Evolutionary conservation across 306 rosid genomes (phyloP), one percentile per base, ranked within the genome.

Genomic region (Fagus sylvatica): DNA sequence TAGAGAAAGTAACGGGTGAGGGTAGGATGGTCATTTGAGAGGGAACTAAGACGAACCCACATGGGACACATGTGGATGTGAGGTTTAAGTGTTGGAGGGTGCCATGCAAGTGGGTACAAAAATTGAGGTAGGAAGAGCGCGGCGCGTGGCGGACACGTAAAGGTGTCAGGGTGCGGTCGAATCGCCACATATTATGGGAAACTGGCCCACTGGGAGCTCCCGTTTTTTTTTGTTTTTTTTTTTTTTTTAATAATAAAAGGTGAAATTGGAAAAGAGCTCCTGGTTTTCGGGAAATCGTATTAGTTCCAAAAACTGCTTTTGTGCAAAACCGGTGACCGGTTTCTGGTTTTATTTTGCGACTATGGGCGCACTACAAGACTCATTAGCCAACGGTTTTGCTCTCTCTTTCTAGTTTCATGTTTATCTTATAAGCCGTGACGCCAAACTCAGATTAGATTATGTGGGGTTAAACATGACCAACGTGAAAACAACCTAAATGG

Each of bases 91-190:
- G 64, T 12, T n/a, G 51, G 39, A 16, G 22, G 40, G 49, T 3
- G 73, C 10, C 97, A 94, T 94, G 98, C 98, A 92, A 68, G 77
- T 53, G 86, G 89, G 74, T 77, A 87, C 97, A 91, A 85, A 80
- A 34, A 2, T 34, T 49, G 46, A 72, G 81, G 32, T 7, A n/a
- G 53, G 67, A 65, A 72, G 79, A 33, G 55, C 4, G 69, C 7
- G 69, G 97, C 91, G 97, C 97, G 97, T 92, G 96, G 73, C 43
- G 0, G 3, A 0, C 81, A 89, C 96, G 88, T 13, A 10, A 3
- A 56, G 66, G 71, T 81, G 86, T 76, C 83, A 89, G 90, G 57
- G 78, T 79, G 86, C 82, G 91, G 83, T 88, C 98, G 97, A 84
- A 85, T 88, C 93, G 97, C 98, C 98, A 90, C 98, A 91, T 90